These are phyloP conservation scores for Castanea mollissima DNA, from an alignment of 306 rosid genomes.

Conservation along the genomic window DNA sequence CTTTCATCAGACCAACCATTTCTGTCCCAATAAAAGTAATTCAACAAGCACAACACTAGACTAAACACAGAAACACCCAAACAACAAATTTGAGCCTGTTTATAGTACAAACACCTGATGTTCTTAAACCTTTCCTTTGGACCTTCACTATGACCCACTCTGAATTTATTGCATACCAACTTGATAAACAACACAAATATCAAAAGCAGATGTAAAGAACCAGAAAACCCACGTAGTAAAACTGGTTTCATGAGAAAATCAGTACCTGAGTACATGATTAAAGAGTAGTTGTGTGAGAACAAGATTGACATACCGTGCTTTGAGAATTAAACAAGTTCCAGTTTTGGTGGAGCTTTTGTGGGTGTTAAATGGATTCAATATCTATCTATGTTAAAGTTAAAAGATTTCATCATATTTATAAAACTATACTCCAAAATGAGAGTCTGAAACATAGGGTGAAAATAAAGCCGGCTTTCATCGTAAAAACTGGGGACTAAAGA, in stretches of 20 bases:
- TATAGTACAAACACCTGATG: constrained; percentile 2
- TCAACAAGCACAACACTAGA: constrained; percentile 16
- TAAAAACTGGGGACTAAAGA: no score
- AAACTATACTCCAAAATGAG: no score
- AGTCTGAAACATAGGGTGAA: no score
- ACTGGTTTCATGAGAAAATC: constrained; percentile 32
- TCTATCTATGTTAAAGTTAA: neutral
- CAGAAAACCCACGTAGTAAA: constrained; percentile 38
- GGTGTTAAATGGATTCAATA: neutral
- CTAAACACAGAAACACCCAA: constrained; percentile 24
- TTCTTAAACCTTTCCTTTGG: constrained; percentile 16
- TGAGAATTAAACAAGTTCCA: neutral
- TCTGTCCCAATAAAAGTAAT: constrained; percentile 27
- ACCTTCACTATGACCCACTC: neutral
- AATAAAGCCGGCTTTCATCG: no score
- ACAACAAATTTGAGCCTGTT: constrained; percentile 27
- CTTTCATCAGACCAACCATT: constrained; percentile 38
- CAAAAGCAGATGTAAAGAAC: constrained; percentile 24
- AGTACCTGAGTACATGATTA: constrained; percentile 2
- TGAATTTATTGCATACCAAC: constrained; percentile 22
- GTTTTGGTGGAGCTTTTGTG: neutral
- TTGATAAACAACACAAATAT: constrained; percentile 13
- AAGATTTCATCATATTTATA: neutral
- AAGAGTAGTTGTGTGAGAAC: neutral
- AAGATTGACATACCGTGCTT: constrained; percentile 6